Percentiles rank a stretch among this genome's conserved stretches.
These are phyloP conservation scores for Cystobasidium ongulense DNA, from an alignment of 768 basidiomycete genomes.

Conservation along the genomic window DNA sequence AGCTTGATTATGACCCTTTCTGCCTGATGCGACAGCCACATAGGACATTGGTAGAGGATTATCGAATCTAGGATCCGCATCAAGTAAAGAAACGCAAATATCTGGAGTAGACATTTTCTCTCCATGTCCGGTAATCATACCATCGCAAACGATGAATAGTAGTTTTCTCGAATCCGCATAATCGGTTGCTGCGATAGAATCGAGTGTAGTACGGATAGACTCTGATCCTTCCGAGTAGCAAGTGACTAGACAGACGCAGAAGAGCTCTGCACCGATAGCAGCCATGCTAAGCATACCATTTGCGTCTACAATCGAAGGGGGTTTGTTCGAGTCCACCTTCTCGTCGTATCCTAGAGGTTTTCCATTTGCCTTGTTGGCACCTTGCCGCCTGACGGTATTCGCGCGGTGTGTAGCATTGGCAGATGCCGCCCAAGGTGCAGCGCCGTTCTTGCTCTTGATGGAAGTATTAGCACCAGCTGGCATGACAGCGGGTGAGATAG, in stretches of 20 bases:
- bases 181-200: constrained; percentile 79
- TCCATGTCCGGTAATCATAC: constrained; percentile 96
- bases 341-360: constrained; percentile 51
- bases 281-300: constrained; percentile 69
- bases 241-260: constrained; percentile 88
- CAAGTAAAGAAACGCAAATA: constrained; percentile 81
- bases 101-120: constrained; percentile 95
- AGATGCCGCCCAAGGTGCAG: constrained; percentile 81
- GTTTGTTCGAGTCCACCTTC: constrained; percentile 48
- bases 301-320: constrained; percentile 55
- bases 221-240: constrained; percentile 98
- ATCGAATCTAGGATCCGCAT: constrained; percentile 90
- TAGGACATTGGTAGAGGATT: constrained; percentile 94
- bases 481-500: constrained; percentile 89
- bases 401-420: constrained; percentile 36
- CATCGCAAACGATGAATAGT: constrained; percentile 88
- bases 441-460: constrained; percentile 81
- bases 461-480: constrained; percentile 91
- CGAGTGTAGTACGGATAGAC: constrained; percentile 78
- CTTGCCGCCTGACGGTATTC: constrained; percentile 45
- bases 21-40: constrained; percentile 76
- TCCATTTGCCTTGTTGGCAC: not conserved
- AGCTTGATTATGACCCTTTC: constrained; percentile 83
- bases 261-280: constrained; percentile 89
- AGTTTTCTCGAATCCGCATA: constrained; percentile 90